phyloP scores from a whole-genome alignment of 73 alveolate species.

The Paramecium caudatum region DNA sequence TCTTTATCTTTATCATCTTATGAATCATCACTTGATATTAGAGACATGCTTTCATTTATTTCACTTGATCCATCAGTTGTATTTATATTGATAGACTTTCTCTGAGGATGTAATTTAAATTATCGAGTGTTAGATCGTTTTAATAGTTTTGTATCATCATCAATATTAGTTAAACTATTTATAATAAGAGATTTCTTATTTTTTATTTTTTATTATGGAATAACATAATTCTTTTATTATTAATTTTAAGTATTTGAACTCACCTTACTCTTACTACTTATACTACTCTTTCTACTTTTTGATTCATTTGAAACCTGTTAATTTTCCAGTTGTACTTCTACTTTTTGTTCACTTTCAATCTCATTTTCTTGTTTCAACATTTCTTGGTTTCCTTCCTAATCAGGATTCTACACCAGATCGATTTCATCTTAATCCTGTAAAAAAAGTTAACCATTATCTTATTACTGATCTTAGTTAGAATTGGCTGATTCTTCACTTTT shows the following conservation, averaged over 20 bases:
- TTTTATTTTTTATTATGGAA: background rate
- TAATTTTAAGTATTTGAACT: background rate
- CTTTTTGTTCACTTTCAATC: background rate
- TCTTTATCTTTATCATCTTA: background rate
- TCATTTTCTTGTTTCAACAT: background rate
- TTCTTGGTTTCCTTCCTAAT: background rate
- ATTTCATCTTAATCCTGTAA: no score
- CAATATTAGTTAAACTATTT: slow-evolving; percentile 5
- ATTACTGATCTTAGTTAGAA: no score
- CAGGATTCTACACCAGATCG: no score
- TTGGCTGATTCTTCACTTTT: background rate
- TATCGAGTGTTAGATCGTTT: no score
- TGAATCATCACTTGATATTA: slow-evolving; percentile 40
- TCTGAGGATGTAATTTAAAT: background rate
- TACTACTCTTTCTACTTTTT: background rate
- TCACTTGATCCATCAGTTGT: slow-evolving; percentile 20
- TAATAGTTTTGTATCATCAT: background rate
- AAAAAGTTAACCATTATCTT: no score
- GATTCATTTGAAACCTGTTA: background rate
- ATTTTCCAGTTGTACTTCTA: background rate
- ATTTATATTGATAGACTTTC: slow-evolving; percentile 1
- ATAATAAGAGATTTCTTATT: background rate
- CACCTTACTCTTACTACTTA: slow-evolving; percentile 14
- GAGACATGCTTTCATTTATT: background rate
- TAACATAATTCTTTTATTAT: background rate